Conservation (phyloP, 257 asterid species). For the Plantago ovata region DNA sequence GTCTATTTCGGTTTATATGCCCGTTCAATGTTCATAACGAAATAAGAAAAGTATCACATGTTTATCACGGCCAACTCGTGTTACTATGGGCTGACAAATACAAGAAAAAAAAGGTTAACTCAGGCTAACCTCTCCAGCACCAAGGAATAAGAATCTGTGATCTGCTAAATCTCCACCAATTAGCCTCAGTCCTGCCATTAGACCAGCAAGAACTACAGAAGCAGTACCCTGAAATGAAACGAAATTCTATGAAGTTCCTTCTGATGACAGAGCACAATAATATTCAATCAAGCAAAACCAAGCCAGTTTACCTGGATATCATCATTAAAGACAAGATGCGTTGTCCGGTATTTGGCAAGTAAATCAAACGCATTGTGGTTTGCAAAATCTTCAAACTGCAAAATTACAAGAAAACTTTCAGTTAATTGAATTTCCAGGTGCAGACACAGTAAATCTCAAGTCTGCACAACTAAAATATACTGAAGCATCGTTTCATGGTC, state of each 20-base stretch:
- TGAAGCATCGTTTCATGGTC: constrained; percentile 4
- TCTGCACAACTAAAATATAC: background rate
- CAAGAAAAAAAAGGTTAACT: background rate
- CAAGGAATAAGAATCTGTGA: constrained; percentile 87
- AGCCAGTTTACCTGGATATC: constrained; percentile 65
- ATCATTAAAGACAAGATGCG: constrained; percentile 90
- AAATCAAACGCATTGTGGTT: constrained; percentile 87
- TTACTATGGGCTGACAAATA: too few relatives aligned
- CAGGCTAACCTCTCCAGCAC: constrained; percentile 88
- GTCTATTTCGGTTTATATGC: background rate
- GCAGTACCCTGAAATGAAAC: constrained; percentile 74
- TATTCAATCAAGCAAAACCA: background rate
- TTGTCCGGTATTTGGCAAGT: constrained; percentile 69
- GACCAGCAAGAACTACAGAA: constrained; percentile 84
- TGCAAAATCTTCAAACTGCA: constrained; percentile 91
- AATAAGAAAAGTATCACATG: too few relatives aligned
- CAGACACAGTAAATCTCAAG: background rate
- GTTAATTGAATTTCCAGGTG: constrained; percentile 9
- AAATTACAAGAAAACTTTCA: constrained; percentile 11
- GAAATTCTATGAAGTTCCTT: background rate
- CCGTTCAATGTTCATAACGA: too few relatives aligned
- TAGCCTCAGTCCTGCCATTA: constrained; percentile 61
- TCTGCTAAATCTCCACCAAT: constrained; percentile 72
- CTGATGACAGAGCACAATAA: constrained; percentile 1
- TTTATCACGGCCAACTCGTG: too few relatives aligned